Conservation (phyloP, 306 rosid genomes). For the Malus fusca region DNA sequence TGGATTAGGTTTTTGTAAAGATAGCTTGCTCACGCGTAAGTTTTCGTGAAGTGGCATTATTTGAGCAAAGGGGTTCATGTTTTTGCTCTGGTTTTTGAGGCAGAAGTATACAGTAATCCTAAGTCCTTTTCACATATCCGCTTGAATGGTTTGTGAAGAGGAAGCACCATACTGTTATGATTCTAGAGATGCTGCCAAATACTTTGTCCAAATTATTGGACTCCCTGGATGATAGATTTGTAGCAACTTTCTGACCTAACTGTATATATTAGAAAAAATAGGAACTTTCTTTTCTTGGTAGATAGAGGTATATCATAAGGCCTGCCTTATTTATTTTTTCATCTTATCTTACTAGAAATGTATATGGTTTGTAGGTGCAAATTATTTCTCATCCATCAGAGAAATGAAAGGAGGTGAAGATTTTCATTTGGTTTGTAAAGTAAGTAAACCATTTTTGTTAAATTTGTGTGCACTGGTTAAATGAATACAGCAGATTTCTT, state of each 20-base stretch:
- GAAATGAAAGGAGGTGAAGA: constrained; percentile 38
- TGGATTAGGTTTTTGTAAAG: not conserved
- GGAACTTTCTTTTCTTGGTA: not conserved
- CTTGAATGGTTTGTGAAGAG: not conserved
- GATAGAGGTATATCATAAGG: not conserved
- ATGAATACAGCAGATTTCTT: not conserved
- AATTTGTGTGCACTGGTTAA: not conserved
- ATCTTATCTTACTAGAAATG: not conserved
- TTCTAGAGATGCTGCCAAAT: not conserved
- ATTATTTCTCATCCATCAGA: constrained; percentile 26
- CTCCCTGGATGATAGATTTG: not conserved
- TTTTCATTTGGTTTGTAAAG: constrained; percentile 65
- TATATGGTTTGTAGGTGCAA: constrained; percentile 36
- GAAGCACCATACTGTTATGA: not conserved
- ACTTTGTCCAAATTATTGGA: not conserved
- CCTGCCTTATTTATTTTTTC: not conserved
- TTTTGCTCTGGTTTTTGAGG: not conserved
- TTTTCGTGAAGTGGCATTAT: not conserved
- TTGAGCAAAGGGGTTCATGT: not conserved
- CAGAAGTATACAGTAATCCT: not conserved
- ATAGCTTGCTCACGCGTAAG: not conserved
- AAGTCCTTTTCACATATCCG: too few species aligned
- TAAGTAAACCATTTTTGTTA: constrained; percentile 16
- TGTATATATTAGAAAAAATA: not conserved
- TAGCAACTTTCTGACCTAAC: not conserved